Conservation (phyloP, 306 rosid species). For the Glycyrrhiza uralensis region DNA sequence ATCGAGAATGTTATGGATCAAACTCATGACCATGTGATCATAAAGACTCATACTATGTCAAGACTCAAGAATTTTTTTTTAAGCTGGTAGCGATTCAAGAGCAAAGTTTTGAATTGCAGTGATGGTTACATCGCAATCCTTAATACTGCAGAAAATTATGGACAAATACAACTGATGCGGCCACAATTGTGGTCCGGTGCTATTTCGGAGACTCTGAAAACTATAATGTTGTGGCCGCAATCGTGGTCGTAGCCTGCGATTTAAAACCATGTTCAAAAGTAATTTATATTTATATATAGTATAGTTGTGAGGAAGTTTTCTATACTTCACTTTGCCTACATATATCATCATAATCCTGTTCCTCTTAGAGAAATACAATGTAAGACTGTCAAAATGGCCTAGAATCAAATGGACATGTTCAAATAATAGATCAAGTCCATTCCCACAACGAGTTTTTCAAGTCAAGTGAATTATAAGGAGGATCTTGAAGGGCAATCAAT, state of each 20-base stretch:
- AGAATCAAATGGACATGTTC: slow-evolving; percentile 14
- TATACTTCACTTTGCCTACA: neutral
- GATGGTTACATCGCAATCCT: too few relatives aligned
- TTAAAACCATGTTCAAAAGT: too few relatives aligned
- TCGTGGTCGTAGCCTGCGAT: too few relatives aligned
- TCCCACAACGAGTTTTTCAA: slow-evolving; percentile 41
- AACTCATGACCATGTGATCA: neutral
- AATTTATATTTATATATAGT: too few relatives aligned
- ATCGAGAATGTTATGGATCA: neutral
- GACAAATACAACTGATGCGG: too few relatives aligned
- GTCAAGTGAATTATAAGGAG: slow-evolving; percentile 31
- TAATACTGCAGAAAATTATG: too few relatives aligned
- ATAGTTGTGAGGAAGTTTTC: neutral
- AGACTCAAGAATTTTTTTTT: too few relatives aligned
- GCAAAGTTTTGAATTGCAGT: too few relatives aligned
- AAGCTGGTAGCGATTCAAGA: too few relatives aligned
- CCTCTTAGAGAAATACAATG: neutral
- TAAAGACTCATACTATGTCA: neutral
- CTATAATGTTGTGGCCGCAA: too few relatives aligned
- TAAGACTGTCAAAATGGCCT: neutral
- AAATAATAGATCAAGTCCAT: slow-evolving; percentile 53
- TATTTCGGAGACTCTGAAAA: too few relatives aligned
- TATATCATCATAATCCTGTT: neutral
- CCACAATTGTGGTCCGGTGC: too few relatives aligned
- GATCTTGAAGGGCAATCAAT: slow-evolving; percentile 63